Base-by-base conservation (phyloP, 768 basidiomycete genomes). In the Mrakia hoshinonis region DNA sequence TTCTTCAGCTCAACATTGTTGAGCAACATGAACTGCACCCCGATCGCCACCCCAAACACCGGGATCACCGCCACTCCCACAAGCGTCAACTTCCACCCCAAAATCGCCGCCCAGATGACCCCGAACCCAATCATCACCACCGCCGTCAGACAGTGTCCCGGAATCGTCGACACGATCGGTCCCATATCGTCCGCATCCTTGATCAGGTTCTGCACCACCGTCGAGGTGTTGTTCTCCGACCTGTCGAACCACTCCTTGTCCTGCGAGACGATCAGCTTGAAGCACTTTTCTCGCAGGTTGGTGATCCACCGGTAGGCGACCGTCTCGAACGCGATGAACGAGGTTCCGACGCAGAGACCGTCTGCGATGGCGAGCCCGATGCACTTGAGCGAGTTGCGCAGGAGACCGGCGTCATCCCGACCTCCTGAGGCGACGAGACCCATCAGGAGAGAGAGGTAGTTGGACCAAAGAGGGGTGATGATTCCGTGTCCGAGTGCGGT, bases 71-170 rank as follows among this genome's bases (percentile, higher is more conserved):
- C 92, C 36, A 97, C 80, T 0, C 93, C 94, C 2, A 90, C 90
- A 22, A 98, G 84, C 0, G 92, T 95, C 75, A 98, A 82, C 80
- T 96, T 87, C 96, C 95, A 99, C 0, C 92, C 91, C 38, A 84
- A 81, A 1, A 85, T 83, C 78, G 97, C 82, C 0, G 94, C 94
- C 95, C 96, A 99, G 22, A 89, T 77, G 24, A 98, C 79, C 10
- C 93, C 94, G 2, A 95, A 82, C 0, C 84, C 78, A 58, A 97
- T 83, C 92, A 97, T 96, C 18, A 89, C 82, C 11, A 80, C 72
- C 18, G 94, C 90, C 24, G 92, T 89, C 46, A 87, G 77, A 38
- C 83, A 81, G 77, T 94, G 90, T 0, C 85, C 85, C 58, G 89
- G 80, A 51, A 92, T 87, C 15, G 86, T 83, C 0, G 89, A 83